A percentile compares a stretch with the other conserved stretches of the same genome.
phyloP scores from a whole-genome alignment of 345 rosid genomes.

The Moricandia moricandioides region DNA sequence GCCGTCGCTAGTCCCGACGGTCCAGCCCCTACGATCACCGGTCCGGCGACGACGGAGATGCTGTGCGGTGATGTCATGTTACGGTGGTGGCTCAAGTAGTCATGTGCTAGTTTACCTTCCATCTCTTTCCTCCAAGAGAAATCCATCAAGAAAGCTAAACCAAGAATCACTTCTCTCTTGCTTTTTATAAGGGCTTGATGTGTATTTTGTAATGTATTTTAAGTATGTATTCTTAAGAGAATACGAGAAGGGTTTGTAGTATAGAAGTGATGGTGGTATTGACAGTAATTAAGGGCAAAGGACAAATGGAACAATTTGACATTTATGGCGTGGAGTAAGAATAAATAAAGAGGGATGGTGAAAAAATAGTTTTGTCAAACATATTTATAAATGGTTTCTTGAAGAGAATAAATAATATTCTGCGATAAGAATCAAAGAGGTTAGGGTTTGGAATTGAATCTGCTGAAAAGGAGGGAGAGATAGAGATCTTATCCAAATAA shows the following conservation, averaged over 20 bases:
- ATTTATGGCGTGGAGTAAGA: constrained; percentile 23
- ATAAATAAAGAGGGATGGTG: constrained; percentile 1
- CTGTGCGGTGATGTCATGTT: constrained; percentile 28
- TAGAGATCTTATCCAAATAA: constrained; percentile 54
- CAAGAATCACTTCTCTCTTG: constrained; percentile 15
- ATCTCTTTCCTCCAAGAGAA: constrained; percentile 54
- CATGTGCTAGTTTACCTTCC: constrained; percentile 76
- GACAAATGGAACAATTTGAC: constrained; percentile 25
- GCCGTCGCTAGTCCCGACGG: constrained; percentile 81
- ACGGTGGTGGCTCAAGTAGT: constrained; percentile 35
- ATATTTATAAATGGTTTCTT: neutral
- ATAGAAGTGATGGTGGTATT: constrained; percentile 24
- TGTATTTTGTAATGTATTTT: constrained; percentile 18
- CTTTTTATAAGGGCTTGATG: neutral
- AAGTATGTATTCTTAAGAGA: constrained; percentile 24
- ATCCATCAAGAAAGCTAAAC: constrained; percentile 47
- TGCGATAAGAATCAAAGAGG: constrained; percentile 24
- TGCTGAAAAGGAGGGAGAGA: constrained; percentile 23
- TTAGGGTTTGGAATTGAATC: constrained; percentile 35
- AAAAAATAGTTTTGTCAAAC: neutral
- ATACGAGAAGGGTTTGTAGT: constrained; percentile 30
- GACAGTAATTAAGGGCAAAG: constrained; percentile 23
- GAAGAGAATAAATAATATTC: constrained; percentile 11
- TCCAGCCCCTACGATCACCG: constrained; percentile 78
- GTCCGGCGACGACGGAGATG: constrained; percentile 42